Percentiles rank a stretch among this genome's conserved stretches.
These are phyloP conservation scores for Boletus reticuloceps DNA, from an alignment of 768 basidiomycete genomes.

Conservation along the genomic window DNA sequence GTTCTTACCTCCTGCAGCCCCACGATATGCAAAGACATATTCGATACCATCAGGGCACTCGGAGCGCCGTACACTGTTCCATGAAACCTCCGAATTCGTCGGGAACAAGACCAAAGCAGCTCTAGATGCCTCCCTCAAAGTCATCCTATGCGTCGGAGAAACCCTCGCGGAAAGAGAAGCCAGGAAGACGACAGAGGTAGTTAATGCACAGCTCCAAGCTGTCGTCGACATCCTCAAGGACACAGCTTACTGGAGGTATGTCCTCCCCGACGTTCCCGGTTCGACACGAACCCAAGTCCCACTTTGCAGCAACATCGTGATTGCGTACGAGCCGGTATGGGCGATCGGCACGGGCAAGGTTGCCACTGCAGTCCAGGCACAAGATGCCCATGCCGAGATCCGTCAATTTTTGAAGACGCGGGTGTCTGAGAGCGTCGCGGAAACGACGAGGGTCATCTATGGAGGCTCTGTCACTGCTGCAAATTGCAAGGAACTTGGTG, in stretches of 20 bases:
- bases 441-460: conserved; percentile 84
- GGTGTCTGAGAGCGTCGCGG: conserved; percentile 69
- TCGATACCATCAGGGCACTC: conserved; percentile 72
- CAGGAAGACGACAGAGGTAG: conserved; percentile 72
- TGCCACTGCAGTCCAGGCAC: conserved; percentile 88
- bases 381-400: conserved; percentile 84
- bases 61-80: conserved; percentile 91
- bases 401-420: conserved; percentile 66
- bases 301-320: conserved; percentile 70
- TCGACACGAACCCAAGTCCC: neutral
- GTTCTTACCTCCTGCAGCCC: conserved; percentile 9
- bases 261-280: neutral
- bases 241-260: conserved; percentile 76
- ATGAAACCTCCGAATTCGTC: conserved; percentile 79
- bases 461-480: conserved; percentile 91
- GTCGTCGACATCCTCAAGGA: conserved; percentile 59
- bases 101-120: conserved; percentile 87
- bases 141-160: conserved; percentile 97
- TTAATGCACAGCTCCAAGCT: conserved; percentile 77
- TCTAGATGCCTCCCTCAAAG: conserved; percentile 67
- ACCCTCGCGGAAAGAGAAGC: conserved; percentile 85
- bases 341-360: conserved; percentile 98
- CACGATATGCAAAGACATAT: neutral
- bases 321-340: conserved; percentile 98
- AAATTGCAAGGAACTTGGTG: conserved; percentile 87